Percentiles rank a stretch among this genome's conserved stretches.
Evolutionary conservation across 129 eudicot genomes (phyloP).

Genomic region (Glebionis coronaria): DNA sequence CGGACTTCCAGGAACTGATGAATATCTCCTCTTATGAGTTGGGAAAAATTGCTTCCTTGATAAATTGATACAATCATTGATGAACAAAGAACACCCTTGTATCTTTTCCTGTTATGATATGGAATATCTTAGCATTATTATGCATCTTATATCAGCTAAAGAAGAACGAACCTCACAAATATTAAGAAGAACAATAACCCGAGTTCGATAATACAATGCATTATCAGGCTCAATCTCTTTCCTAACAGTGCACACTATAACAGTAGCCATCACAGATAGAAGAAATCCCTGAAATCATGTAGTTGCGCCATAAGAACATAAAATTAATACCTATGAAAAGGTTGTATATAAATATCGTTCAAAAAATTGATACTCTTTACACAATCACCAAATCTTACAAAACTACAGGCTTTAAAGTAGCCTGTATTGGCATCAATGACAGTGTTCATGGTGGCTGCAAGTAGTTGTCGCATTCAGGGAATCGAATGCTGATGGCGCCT

Average conservation of each 20-base stretch:
- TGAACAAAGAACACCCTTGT: conserved; percentile 55
- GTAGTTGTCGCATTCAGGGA: too few relatives aligned
- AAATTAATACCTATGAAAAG: too few relatives aligned
- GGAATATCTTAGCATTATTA: conserved; percentile 12
- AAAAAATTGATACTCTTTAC: too few relatives aligned
- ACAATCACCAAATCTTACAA: too few relatives aligned
- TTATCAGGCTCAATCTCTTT: conserved; percentile 58
- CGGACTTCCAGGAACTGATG: conserved; percentile 60
- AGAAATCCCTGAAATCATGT: conserved; percentile 42
- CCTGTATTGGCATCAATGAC: too few relatives aligned
- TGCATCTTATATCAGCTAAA: not conserved
- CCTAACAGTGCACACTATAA: conserved; percentile 60
- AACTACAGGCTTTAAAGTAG: too few relatives aligned
- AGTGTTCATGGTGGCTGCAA: too few relatives aligned
- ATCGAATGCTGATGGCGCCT: too few relatives aligned
- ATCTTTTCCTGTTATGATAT: conserved; percentile 55
- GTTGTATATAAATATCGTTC: too few relatives aligned
- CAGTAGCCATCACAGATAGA: conserved; percentile 81
- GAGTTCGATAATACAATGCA: conserved; percentile 43
- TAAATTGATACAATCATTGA: conserved; percentile 40
- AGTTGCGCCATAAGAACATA: too few relatives aligned
- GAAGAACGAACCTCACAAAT: conserved; percentile 58
- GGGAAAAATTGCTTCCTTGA: conserved; percentile 23
- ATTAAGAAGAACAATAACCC: conserved; percentile 45
- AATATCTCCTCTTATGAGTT: conserved; percentile 52